Evolutionary conservation across 116 monocot species (phyloP).

Genomic region (Iris pallida): DNA sequence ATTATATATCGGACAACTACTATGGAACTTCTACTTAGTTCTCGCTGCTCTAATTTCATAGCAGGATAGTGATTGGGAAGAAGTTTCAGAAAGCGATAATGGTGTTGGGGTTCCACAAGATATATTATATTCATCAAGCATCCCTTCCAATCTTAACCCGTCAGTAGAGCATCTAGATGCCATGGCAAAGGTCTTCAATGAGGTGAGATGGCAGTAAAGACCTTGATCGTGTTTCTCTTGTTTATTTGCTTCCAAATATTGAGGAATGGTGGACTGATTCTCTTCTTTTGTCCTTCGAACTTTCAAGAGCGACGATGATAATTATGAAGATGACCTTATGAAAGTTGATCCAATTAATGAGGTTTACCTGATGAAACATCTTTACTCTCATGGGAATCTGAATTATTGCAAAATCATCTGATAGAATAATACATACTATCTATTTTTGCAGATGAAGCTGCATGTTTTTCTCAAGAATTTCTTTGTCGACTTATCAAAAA

Average conservation of each 20-base stretch:
- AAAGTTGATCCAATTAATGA: constrained; percentile 77
- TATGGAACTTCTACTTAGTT: constrained; percentile 4
- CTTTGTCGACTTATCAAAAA: constrained; percentile 42
- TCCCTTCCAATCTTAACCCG: constrained; percentile 37
- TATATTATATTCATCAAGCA: constrained; percentile 45
- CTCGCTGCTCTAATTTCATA: not conserved
- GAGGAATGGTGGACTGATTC: constrained; percentile 15
- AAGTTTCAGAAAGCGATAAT: constrained; percentile 24
- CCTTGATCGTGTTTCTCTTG: not conserved
- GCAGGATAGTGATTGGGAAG: constrained; percentile 93
- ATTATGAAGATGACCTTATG: constrained; percentile 52
- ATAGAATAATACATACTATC: not conserved
- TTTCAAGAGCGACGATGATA: constrained; percentile 57
- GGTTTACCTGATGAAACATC: constrained; percentile 39
- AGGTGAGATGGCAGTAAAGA: constrained; percentile 30
- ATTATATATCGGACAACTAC: not conserved
- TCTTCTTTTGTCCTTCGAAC: not conserved
- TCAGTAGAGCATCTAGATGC: constrained; percentile 69
- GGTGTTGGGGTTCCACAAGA: constrained; percentile 15
- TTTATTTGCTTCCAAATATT: not conserved
- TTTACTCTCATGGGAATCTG: not conserved
- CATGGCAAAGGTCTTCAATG: constrained; percentile 71
- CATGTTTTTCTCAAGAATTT: constrained; percentile 52
- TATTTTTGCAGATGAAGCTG: constrained; percentile 61
- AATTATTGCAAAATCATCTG: not conserved